A percentile compares a stretch with the other conserved stretches of the same genome.
Conservation (phyloP, 2,329 filamentous ascomycete species). For the Lasiodiplodia hormozganensis region DNA sequence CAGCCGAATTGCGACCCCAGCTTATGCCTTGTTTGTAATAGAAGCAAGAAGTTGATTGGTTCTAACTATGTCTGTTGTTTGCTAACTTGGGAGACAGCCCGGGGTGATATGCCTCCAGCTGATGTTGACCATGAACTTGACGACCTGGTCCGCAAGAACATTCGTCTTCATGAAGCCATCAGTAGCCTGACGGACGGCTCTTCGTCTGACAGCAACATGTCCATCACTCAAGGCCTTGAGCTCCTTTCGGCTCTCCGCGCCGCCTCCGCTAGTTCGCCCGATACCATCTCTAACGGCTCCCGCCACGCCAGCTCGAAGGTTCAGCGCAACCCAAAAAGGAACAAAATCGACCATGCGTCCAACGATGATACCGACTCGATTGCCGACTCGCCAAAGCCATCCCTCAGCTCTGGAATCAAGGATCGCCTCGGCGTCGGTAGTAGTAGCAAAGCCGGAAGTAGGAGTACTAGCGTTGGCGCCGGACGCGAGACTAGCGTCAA, state of each 20-base stretch:
- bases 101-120: slow-evolving; percentile 44
- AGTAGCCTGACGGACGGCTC: slow-evolving; percentile 52
- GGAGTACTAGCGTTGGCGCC: slow-evolving; percentile 53
- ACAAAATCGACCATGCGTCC: slow-evolving; percentile 43
- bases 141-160: slow-evolving; percentile 55
- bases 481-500: slow-evolving; percentile 59
- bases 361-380: slow-evolving; percentile 48
- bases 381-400: slow-evolving; percentile 42
- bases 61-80: background rate
- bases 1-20: too few species aligned
- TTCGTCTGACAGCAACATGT: slow-evolving; percentile 50
- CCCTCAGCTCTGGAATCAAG: slow-evolving; percentile 25
- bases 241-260: slow-evolving; percentile 56
- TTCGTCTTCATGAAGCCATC: slow-evolving; percentile 56
- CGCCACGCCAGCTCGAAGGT: slow-evolving; percentile 46
- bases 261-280: slow-evolving; percentile 27
- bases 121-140: slow-evolving; percentile 56
- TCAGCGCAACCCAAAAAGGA: slow-evolving; percentile 44
- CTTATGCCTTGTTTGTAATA: background rate
- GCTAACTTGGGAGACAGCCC: slow-evolving; percentile 36
- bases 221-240: slow-evolving; percentile 50
- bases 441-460: slow-evolving; percentile 45
- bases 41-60: background rate
- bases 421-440: slow-evolving; percentile 40
- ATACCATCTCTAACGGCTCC: slow-evolving; percentile 50